These are phyloP conservation scores for Penicillium angulare DNA, from an alignment of 495 filamentous ascomycete genomes.

Conservation along the genomic window DNA sequence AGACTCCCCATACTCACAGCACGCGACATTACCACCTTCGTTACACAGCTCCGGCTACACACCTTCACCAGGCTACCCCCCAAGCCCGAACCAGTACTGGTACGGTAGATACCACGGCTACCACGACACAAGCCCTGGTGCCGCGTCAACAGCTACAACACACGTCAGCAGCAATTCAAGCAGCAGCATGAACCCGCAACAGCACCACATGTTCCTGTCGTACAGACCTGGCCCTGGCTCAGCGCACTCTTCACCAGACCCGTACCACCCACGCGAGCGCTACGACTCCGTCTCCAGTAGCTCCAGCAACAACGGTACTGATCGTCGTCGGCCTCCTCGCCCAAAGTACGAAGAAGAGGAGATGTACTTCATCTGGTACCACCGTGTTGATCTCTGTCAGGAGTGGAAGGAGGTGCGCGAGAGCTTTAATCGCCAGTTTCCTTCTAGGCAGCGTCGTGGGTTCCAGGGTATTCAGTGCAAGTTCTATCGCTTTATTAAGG, in stretches of 20 bases:
- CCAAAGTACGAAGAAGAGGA: conserved; percentile 54
- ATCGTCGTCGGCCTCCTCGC: conserved; percentile 44
- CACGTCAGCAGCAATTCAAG: too few relatives aligned
- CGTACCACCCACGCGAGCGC: conserved; percentile 38
- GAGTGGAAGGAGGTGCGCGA: conserved; percentile 52
- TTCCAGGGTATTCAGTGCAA: conserved; percentile 56
- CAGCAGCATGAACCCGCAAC: conserved; percentile 13
- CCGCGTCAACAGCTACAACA: conserved; percentile 20
- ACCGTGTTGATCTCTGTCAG: conserved; percentile 51
- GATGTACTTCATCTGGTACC: conserved; percentile 57
- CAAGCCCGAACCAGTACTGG: conserved; percentile 32
- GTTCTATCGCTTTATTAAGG: conserved; percentile 53
- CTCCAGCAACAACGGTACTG: conserved; percentile 35
- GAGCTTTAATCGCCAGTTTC: conserved; percentile 50
- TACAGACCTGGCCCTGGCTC: conserved; percentile 24
- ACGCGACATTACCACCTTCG: conserved; percentile 15
- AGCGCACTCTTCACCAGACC: conserved; percentile 33
- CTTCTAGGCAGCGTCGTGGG: conserved; percentile 39
- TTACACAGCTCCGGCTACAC: conserved; percentile 15
- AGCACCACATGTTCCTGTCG: conserved; percentile 23
- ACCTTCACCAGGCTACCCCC: conserved; percentile 28
- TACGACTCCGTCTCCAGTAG: conserved; percentile 45
- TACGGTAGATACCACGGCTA: conserved; percentile 23
- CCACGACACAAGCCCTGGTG: conserved; percentile 23
- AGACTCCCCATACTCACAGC: conserved; percentile 25